Percentiles rank a stretch among this genome's conserved stretches.
Conservation (phyloP, 495 filamentous ascomycete species). For the Emericellopsis terricola region DNA sequence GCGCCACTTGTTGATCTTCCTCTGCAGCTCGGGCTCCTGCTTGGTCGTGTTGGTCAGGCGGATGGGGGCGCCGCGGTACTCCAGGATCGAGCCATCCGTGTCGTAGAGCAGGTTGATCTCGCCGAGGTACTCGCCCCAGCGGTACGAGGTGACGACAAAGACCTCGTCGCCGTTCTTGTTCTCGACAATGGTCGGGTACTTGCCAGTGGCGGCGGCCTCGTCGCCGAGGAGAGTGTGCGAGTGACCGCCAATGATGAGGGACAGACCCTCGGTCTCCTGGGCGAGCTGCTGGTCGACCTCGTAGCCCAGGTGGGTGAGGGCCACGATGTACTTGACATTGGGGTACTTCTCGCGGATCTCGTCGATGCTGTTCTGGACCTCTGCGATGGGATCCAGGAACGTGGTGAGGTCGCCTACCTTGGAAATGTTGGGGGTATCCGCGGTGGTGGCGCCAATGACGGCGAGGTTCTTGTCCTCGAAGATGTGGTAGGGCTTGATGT, state of each 20-base stretch:
- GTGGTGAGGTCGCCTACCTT: constrained; percentile 28
- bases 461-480: constrained; percentile 34
- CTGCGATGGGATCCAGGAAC: constrained; percentile 28
- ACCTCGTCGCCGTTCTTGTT: constrained; percentile 41
- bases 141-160: constrained; percentile 39
- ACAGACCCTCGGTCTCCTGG: constrained; percentile 26
- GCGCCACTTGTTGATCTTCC: constrained; percentile 31
- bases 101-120: constrained; percentile 40
- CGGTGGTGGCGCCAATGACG: constrained; percentile 38
- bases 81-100: constrained; percentile 28
- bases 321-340: constrained; percentile 34
- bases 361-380: constrained; percentile 34
- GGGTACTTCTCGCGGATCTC: constrained; percentile 26
- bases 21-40: constrained; percentile 31
- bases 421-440: constrained; percentile 31
- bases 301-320: constrained; percentile 42
- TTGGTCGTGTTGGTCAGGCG: constrained; percentile 33
- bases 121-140: constrained; percentile 42
- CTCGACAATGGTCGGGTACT: constrained; percentile 35
- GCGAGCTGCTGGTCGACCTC: constrained; percentile 36
- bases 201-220: constrained; percentile 26
- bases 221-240: constrained; percentile 38
- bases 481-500: constrained; percentile 38
- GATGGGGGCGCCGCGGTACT: constrained; percentile 36
- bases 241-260: constrained; percentile 41